A percentile compares a stretch with the other conserved stretches of the same genome.
Evolutionary conservation across 2,329 filamentous ascomycete species (phyloP).

Genomic region (Diaporthe velutina): DNA sequence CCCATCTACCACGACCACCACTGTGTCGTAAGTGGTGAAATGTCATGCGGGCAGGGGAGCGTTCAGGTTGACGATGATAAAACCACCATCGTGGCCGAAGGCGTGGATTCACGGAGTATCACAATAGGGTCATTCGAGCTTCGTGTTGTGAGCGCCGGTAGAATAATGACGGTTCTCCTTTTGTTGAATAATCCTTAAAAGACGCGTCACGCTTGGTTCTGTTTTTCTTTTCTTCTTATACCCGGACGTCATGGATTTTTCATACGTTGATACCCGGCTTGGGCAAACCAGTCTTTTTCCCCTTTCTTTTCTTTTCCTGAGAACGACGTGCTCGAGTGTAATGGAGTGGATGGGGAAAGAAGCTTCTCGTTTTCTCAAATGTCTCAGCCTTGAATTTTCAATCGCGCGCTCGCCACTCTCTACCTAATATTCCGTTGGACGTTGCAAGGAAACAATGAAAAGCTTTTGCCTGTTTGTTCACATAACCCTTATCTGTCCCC

Average conservation of each 20-base stretch:
- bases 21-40: constrained; percentile 12
- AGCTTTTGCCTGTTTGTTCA: neutral
- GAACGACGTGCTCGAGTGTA: neutral
- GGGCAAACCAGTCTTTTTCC: constrained; percentile 30
- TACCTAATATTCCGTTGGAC: neutral
- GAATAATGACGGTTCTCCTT: constrained; percentile 1
- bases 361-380: neutral
- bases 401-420: neutral
- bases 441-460: neutral
- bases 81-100: neutral
- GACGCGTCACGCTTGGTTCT: constrained; percentile 4
- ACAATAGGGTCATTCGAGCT: too few species aligned
- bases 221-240: constrained; percentile 34
- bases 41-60: neutral
- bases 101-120: neutral
- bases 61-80: neutral
- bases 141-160: neutral
- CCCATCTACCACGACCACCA: constrained; percentile 6
- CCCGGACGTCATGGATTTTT: constrained; percentile 29
- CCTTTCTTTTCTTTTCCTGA: too few species aligned
- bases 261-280: constrained; percentile 36
- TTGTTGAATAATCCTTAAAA: constrained; percentile 13
- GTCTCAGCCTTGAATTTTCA: neutral
- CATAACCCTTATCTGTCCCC: neutral
- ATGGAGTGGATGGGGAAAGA: neutral